Base-by-base conservation (phyloP, 2,329 filamentous ascomycete species). In the Trichophyton simii region DNA sequence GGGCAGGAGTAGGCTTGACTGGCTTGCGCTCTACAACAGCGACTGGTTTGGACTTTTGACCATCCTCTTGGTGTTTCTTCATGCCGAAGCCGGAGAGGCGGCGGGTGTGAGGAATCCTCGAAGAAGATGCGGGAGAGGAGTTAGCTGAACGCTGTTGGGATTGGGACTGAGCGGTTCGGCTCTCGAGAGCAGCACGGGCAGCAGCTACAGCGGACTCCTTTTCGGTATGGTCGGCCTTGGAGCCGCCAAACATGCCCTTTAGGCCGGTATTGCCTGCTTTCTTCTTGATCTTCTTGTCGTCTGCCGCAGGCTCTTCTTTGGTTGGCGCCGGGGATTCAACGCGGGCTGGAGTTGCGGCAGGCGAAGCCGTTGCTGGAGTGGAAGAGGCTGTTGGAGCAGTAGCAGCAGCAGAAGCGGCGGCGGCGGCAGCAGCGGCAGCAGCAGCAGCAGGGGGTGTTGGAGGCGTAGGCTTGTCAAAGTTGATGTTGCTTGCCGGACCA, bases 241-340 rank as follows among this genome's bases (percentile, higher is more conserved):
- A 66, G 7, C 67, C 71, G 18, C 71, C 71, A 63, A 78, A 78
- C 66, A 78, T 72, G 48, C 69, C 72, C 68, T 77, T 78, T 61
- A 78, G 72, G n/a, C 72, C 73, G 11, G 71, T 66, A 61, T 72
- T 75, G 57, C 68, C 71, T 25, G 69, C 65, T 65, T 76, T 77
- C 69, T 77, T 78, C 66, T 74, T 73, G 55, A 76, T 66, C 68
- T 78, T 80, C 68, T 74, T 77, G 44, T 68, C 66, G 3, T 75
- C 72, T 6, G 72, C 72, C 9, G 38, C 7, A n/a, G 18, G 5
- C 15, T 58, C 55, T 11, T 22, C 55, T 22, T 20, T n/a, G 3
- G 22, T 31, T 61, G 67, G 69, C 58, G 66, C 60, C 20, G 60
- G 58, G 60, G 34, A 38, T 38, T 9, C 34, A 38, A 61, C 48